Conservation (phyloP, 78 protist species). For the slime mould (Dictyostelium discoideum) region DNA sequence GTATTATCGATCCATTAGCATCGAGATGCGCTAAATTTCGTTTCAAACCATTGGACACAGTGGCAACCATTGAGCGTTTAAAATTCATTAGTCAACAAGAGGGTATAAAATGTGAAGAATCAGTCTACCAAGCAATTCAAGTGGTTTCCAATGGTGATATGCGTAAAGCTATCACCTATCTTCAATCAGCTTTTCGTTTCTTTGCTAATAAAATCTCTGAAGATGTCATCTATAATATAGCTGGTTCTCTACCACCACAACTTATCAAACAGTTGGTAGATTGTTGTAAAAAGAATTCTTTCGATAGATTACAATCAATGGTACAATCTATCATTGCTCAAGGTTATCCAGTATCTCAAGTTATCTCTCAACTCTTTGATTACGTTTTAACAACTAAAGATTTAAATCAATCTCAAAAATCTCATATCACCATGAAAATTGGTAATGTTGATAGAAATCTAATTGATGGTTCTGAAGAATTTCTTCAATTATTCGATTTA, state of each 20-base stretch:
- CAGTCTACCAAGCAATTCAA: slow-evolving; percentile 41
- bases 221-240: slow-evolving; percentile 39
- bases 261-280: slow-evolving; percentile 14
- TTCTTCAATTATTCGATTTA: slow-evolving; percentile 86
- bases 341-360: slow-evolving; percentile 77
- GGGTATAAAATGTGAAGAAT: slow-evolving; percentile 24
- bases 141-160: slow-evolving; percentile 93
- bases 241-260: slow-evolving; percentile 83
- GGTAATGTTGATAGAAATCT: slow-evolving; percentile 87
- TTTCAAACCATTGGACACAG: slow-evolving; percentile 92
- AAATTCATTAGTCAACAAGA: slow-evolving; percentile 82
- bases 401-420: slow-evolving; percentile 44
- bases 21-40: slow-evolving; percentile 99
- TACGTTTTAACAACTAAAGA: not conserved
- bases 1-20: slow-evolving; percentile 98
- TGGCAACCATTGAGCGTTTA: slow-evolving; percentile 78
- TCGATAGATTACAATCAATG: slow-evolving; percentile 9
- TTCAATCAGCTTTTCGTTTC: slow-evolving; percentile 91
- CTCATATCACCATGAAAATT: slow-evolving; percentile 53
- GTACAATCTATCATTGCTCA: slow-evolving; percentile 23
- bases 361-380: slow-evolving; percentile 66
- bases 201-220: slow-evolving; percentile 11
- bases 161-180: slow-evolving; percentile 91
- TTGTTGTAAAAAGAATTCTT: slow-evolving; percentile 51
- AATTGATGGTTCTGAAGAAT: slow-evolving; percentile 93